A percentile compares a stretch with the other conserved stretches of the same genome.
These are phyloP conservation scores for Amorphotheca resinae DNA, from an alignment of 495 filamentous ascomycete genomes.

Conservation along the genomic window DNA sequence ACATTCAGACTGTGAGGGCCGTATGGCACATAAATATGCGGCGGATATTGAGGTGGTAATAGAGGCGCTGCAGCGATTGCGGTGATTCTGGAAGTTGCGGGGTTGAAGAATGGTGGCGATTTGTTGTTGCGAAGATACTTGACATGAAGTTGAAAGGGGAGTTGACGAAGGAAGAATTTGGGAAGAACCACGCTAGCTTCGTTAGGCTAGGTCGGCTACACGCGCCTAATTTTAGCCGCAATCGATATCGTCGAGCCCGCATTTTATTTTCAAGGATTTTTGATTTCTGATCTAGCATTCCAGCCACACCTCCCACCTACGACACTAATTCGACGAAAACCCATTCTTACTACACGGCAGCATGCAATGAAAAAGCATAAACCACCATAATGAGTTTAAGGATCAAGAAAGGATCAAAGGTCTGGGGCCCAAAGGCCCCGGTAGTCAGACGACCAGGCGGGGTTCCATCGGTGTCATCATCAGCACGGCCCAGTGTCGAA, in stretches of 20 bases:
- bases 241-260: neutral
- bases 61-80: conserved; percentile 7
- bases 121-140: neutral
- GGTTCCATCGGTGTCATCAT: conserved; percentile 12
- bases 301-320: too few relatives aligned
- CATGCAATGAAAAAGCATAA: neutral
- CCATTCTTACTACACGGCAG: neutral
- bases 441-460: conserved; percentile 4
- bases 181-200: neutral
- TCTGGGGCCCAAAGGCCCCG: conserved; percentile 8
- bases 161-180: neutral
- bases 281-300: too few relatives aligned
- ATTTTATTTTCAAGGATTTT: neutral
- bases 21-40: conserved; percentile 5
- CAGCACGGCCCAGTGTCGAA: conserved; percentile 15
- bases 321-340: too few relatives aligned
- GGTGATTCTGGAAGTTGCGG: conserved; percentile 2
- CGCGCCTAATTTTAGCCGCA: too few relatives aligned
- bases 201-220: too few relatives aligned
- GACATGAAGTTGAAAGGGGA: neutral
- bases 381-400: conserved; percentile 5
- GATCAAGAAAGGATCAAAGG: neutral
- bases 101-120: neutral
- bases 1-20: conserved; percentile 17
- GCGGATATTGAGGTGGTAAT: neutral